Percentiles rank a stretch among this genome's conserved stretches.
These are phyloP conservation scores for Chenopodium suecicum DNA, from an alignment of 148 eudicot species.

Conservation along the genomic window DNA sequence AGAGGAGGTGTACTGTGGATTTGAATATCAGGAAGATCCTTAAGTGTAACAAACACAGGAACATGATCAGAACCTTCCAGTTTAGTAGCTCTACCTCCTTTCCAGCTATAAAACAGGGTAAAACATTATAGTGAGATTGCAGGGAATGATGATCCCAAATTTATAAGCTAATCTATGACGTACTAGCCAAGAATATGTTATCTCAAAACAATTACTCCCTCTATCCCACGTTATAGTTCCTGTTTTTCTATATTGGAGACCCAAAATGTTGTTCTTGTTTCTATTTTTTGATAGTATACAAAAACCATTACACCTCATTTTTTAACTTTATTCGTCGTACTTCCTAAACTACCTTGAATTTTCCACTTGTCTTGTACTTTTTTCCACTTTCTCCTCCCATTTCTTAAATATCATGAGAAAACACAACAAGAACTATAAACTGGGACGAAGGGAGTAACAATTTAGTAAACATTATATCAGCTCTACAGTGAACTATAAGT, in stretches of 20 bases:
- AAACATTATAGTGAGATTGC: background rate
- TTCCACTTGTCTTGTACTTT: no score
- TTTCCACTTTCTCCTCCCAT: no score
- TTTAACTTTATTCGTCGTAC: no score
- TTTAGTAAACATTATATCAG: background rate
- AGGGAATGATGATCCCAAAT: background rate
- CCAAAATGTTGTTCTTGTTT: no score
- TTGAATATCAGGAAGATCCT: conserved; percentile 51
- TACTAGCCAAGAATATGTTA: background rate
- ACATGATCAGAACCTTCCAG: conserved; percentile 96
- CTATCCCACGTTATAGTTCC: no score
- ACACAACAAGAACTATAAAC: no score
- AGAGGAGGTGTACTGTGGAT: conserved; percentile 74
- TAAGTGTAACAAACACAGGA: conserved; percentile 70
- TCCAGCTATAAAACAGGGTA: conserved; percentile 53
- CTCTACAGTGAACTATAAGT: background rate
- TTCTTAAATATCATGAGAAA: no score
- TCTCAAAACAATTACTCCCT: background rate
- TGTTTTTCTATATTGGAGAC: no score
- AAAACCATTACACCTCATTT: no score
- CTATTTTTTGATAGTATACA: no score
- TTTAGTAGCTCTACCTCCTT: conserved; percentile 68
- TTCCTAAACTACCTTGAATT: no score
- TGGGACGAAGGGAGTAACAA: background rate
- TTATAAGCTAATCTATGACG: background rate